phyloP scores from a whole-genome alignment of 2,329 filamentous ascomycete genomes.

The Cytospora leucostoma region DNA sequence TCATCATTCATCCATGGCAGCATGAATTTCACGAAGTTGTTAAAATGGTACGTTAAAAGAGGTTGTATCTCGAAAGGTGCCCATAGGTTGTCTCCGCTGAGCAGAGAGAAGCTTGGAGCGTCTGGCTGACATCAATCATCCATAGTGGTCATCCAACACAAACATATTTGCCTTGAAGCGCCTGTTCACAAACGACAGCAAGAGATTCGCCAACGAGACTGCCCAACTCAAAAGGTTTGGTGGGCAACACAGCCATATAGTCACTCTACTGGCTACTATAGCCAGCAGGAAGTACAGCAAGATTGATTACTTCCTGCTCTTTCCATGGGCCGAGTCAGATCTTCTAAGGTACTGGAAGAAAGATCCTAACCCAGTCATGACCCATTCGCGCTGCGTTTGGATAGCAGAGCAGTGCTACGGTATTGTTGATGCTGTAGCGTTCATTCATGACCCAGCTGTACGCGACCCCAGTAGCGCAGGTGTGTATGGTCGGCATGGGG shows the following conservation, averaged over 20 bases:
- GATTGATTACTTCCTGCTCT: slow-evolving; percentile 25
- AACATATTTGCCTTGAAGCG: not conserved
- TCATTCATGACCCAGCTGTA: slow-evolving; percentile 21
- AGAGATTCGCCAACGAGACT: not conserved
- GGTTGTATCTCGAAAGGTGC: too few relatives aligned
- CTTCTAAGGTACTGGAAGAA: slow-evolving; percentile 24
- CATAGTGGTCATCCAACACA: not conserved
- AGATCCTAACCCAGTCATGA: not conserved
- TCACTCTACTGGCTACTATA: slow-evolving; percentile 29
- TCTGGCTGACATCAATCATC: not conserved
- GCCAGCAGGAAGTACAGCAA: not conserved
- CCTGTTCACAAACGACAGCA: not conserved
- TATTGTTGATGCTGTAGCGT: slow-evolving; percentile 17
- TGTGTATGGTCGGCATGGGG: slow-evolving; percentile 7
- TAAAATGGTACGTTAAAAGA: not conserved
- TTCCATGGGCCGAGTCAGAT: slow-evolving; percentile 29
- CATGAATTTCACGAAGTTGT: not conserved
- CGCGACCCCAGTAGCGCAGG: not conserved
- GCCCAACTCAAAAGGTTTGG: slow-evolving; percentile 26
- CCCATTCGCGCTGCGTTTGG: slow-evolving; percentile 14
- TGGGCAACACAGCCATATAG: slow-evolving; percentile 24
- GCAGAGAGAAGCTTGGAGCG: not conserved
- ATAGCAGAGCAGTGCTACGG: slow-evolving; percentile 28
- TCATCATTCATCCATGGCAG: not conserved
- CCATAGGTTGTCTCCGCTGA: too few relatives aligned